A percentile compares a stretch with the other conserved stretches of the same genome.
These are phyloP conservation scores for Kregervanrija delftensis DNA, from an alignment of 805 yeast species.

Conservation along the genomic window DNA sequence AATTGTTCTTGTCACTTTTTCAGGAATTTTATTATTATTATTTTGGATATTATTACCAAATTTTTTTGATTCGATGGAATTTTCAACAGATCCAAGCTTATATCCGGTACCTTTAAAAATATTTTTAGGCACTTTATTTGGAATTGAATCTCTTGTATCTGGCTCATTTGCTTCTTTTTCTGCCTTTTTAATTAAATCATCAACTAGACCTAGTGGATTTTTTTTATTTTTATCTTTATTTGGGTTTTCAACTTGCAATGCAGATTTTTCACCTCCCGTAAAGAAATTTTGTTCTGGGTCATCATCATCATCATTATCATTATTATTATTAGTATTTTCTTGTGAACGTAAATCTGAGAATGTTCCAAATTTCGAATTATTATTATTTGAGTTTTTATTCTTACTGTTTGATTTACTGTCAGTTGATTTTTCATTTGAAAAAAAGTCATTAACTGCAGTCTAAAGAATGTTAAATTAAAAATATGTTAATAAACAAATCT, in stretches of 20 bases:
- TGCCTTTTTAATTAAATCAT: constrained; percentile 60
- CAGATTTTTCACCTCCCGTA: constrained; percentile 70
- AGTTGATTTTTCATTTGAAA: constrained; percentile 9
- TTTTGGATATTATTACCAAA: constrained; percentile 20
- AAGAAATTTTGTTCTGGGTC: constrained; percentile 34
- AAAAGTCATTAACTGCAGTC: constrained; percentile 24
- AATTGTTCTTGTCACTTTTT: constrained; percentile 68
- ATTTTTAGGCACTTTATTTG: constrained; percentile 19
- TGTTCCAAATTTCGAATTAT: constrained; percentile 20
- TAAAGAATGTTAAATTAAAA: constrained; percentile 2
- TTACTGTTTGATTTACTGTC: constrained; percentile 1
- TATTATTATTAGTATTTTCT: constrained; percentile 17
- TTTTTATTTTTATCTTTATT: constrained; percentile 26
- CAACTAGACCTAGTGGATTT: constrained; percentile 38
- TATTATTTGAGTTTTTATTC: constrained; percentile 1
- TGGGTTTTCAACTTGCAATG: constrained; percentile 74
- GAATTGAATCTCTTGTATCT: constrained; percentile 22
- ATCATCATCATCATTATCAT: constrained; percentile 28
- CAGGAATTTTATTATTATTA: constrained; percentile 18
- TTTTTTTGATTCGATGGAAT: constrained; percentile 26
- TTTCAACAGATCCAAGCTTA: constrained; percentile 42
- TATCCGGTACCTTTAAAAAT: constrained; percentile 46
- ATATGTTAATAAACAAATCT: not conserved
- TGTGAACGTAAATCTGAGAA: constrained; percentile 28
- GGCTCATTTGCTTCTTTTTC: constrained; percentile 53